Base-by-base conservation (phyloP, 192 early-diverging fungal species). In the Podila horticola region DNA sequence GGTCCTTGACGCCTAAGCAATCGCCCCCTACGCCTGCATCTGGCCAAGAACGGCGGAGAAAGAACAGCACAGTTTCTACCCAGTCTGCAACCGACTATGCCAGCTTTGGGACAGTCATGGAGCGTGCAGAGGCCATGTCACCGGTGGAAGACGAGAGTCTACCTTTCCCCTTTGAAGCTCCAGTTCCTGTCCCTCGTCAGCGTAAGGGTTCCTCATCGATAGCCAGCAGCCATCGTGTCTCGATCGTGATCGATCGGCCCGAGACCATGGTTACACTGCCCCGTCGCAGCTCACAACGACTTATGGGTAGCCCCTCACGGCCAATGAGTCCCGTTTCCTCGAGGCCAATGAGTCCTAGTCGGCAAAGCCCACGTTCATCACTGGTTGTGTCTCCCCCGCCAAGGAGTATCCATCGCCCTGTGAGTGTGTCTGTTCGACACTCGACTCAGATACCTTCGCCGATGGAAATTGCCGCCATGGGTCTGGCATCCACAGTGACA, bases 21-120 rank as follows among this genome's bases (percentile, higher is more conserved):
- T 15, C 15, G 41, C 22, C 58, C 9, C 8, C 38, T 24, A 19
- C 61, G 5, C 15, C 49, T 6, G 60, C 62, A 3, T 17, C 61
- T 29, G 74, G 67, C 28, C n/a, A 51, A 24, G 26, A 34, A 24
- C 67, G 28, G 12, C 29, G 48, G 50, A 61, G 65, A 29, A 74
- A 74, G 31, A 71, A 58, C 36, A 77, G 58, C 58, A 28, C 69
- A 1, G 29, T 71, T 11, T 70, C 75, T 7, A 24, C 69, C 34
- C 64, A 66, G 12, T 3, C 63, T 24, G 52, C 48, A 3, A 11
- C 66, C 58, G 77, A 81, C 20, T 81, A 73, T 63, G 77, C 71
- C 22, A 81, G 77, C n/a, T 81, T 81, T 55, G 71, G 77, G 10
- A 73, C 71, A 28, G 57, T 81, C 24, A 81, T 81, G 77, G 77